phyloP scores from a whole-genome alignment of 176 grass and related monocot genomes.

The Neostapfia colusana region DNA sequence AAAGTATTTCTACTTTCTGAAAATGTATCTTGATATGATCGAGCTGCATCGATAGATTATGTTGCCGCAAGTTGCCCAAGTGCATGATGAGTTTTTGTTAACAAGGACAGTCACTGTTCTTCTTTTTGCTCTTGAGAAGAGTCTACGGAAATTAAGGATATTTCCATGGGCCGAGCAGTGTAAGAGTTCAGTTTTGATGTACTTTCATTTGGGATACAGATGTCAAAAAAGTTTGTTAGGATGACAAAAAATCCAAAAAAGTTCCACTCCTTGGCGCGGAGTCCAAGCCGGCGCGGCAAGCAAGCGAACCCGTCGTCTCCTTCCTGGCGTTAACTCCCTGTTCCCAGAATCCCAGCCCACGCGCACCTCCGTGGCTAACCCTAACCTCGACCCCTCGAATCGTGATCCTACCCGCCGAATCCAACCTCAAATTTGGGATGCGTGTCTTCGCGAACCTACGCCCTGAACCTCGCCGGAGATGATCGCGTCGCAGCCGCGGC shows the following conservation, averaged over 20 bases:
- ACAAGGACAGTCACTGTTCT: too few species aligned
- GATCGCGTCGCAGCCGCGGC: constrained; percentile 30
- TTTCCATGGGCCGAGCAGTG: too few species aligned
- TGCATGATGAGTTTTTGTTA: constrained; percentile 13
- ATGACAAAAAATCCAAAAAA: too few species aligned
- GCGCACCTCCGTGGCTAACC: constrained; percentile 30
- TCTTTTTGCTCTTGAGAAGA: too few species aligned
- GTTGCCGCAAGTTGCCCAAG: background rate
- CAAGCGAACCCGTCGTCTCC: constrained; percentile 6
- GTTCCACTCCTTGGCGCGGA: constrained; percentile 17
- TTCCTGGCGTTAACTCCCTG: constrained; percentile 24
- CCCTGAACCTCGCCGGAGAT: constrained; percentile 21
- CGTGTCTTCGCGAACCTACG: background rate
- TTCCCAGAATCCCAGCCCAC: constrained; percentile 37
- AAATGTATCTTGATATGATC: background rate
- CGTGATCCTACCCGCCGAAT: background rate
- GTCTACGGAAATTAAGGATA: too few species aligned
- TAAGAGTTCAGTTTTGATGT: too few species aligned
- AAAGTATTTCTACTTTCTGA: too few species aligned
- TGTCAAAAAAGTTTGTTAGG: too few species aligned
- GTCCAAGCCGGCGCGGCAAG: constrained; percentile 16
- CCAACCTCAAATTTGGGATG: constrained; percentile 33
- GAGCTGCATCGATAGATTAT: background rate
- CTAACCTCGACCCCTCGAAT: constrained; percentile 19
- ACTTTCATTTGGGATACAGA: too few species aligned